Conservation (phyloP, 768 basidiomycete genomes). For the Psilocybe cyanescens region DNA sequence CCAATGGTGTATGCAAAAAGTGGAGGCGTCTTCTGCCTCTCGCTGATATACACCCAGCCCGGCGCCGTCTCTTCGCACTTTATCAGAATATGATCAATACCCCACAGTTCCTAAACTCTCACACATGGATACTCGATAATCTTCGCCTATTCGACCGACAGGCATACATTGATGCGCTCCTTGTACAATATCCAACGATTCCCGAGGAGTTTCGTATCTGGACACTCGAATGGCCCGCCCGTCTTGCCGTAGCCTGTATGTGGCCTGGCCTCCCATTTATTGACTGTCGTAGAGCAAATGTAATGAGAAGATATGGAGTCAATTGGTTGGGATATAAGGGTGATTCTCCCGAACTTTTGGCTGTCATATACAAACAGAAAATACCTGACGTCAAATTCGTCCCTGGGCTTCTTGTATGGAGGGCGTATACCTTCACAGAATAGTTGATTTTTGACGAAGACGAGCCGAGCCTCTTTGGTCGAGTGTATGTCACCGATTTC, state of each 20-base stretch:
- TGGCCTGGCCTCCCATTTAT: conserved; percentile 12
- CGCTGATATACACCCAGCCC: neutral
- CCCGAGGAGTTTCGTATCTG: conserved; percentile 12
- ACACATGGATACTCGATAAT: neutral
- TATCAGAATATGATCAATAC: neutral
- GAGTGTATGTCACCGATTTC: neutral
- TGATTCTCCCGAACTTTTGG: neutral
- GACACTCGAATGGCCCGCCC: neutral
- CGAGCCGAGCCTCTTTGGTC: neutral
- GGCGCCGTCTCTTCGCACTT: neutral
- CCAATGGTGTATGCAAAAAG: neutral
- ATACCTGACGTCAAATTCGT: neutral
- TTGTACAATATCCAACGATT: neutral
- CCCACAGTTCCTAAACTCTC: neutral
- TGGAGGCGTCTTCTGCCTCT: conserved; percentile 1
- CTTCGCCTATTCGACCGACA: neutral
- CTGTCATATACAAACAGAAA: neutral
- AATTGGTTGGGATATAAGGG: neutral
- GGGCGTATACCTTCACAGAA: neutral
- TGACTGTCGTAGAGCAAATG: neutral
- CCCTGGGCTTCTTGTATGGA: neutral
- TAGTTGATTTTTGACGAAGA: neutral
- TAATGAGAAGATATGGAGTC: neutral
- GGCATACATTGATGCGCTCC: neutral
- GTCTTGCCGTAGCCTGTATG: neutral